Conservation (phyloP, 768 basidiomycete species). For the Leucogyrophana mollusca region DNA sequence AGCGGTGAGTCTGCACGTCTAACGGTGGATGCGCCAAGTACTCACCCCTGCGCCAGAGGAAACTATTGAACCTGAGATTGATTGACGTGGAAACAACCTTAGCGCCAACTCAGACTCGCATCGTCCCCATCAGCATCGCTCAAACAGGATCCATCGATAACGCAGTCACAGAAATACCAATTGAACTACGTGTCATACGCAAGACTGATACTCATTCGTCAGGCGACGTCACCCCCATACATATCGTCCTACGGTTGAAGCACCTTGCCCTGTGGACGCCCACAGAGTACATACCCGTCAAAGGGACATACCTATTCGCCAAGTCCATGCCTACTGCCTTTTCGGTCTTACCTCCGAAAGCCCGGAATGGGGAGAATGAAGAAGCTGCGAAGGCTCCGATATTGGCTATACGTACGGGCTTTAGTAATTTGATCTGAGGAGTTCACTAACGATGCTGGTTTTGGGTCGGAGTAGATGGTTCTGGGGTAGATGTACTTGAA, state of each 20-base stretch:
- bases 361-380: constrained; percentile 20
- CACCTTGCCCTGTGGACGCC: constrained; percentile 45
- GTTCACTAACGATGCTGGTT: no score
- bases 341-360: constrained; percentile 52
- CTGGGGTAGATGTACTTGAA: constrained; percentile 71
- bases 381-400: constrained; percentile 44
- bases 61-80: constrained; percentile 2
- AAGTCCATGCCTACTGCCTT: constrained; percentile 57
- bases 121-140: constrained; percentile 50
- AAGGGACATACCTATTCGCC: constrained; percentile 58
- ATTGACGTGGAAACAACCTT: constrained; percentile 33
- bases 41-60: not conserved
- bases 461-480: constrained; percentile 88
- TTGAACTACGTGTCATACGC: constrained; percentile 33
- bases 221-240: no score
- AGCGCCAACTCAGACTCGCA: constrained; percentile 61
- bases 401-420: constrained; percentile 70
- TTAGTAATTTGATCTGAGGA: no score
- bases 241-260: no score
- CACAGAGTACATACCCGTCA: constrained; percentile 38
- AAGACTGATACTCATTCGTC: no score
- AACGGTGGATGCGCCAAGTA: no score
- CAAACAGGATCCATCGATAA: constrained; percentile 39
- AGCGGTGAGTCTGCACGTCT: no score
- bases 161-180: constrained; percentile 31